Conservation (phyloP, 441 rosid genomes). For the Bocquillonia castaneifolia region DNA sequence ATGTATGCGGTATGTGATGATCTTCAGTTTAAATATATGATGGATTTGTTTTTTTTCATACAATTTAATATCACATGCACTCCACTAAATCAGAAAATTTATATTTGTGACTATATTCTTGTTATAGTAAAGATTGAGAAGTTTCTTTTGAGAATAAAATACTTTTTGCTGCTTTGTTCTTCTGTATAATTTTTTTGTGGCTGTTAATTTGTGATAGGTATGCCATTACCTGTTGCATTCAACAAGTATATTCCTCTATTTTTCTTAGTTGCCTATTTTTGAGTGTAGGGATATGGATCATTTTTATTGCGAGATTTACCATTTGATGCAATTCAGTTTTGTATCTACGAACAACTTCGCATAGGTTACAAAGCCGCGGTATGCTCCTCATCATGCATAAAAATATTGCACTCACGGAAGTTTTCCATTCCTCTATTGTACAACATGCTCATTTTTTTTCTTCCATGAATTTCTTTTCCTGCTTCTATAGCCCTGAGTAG, state of each 20-base stretch:
- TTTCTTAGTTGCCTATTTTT: constrained; percentile 10
- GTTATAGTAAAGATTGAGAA: constrained; percentile 5
- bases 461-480: background rate
- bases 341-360: constrained; percentile 91
- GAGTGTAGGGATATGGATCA: constrained; percentile 81
- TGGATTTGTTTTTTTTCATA: background rate
- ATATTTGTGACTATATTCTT: constrained; percentile 1
- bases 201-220: background rate
- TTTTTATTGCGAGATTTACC: constrained; percentile 87
- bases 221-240: constrained; percentile 2
- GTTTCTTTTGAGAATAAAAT: background rate
- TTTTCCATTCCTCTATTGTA: background rate
- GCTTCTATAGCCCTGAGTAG: background rate
- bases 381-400: constrained; percentile 30
- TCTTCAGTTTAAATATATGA: constrained; percentile 1
- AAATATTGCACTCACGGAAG: background rate
- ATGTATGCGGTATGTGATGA: constrained; percentile 55
- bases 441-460: background rate
- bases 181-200: background rate
- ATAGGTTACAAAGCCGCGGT: constrained; percentile 79
- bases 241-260: constrained; percentile 4
- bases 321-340: constrained; percentile 95
- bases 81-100: constrained; percentile 7
- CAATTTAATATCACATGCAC: background rate
- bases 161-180: background rate